Evolutionary conservation across 345 rosid genomes (phyloP), one percentile per base, ranked within the genome.

Genomic region (Salix brachista): DNA sequence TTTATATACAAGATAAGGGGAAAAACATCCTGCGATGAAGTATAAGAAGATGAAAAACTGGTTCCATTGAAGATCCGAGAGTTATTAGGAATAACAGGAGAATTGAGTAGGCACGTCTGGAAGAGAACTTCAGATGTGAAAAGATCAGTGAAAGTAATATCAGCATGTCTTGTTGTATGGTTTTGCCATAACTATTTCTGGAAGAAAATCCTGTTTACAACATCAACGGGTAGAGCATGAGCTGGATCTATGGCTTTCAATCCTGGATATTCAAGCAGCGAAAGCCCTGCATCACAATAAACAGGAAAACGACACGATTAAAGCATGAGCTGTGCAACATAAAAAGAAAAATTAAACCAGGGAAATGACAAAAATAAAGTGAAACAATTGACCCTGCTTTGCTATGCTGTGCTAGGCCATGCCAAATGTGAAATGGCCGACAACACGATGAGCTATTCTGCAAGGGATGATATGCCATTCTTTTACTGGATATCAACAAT

Each of bases 231-330:
- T 84, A 96, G 83, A 13, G 98, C 99, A 76, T 91, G 87, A 75
- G 98, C 97, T 56, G 99, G 97, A 84, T 94, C 97, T 70, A 90
- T 83, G 67, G 97, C 86, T 80, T 91, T 93, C 69, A 93, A 56
- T 81, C 97, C 99, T 18, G 92, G 89, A 85, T 88, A 92, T 81
- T 91, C 97, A 16, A 93, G 97, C 71, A 91, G 95, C 1, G 99
- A 92, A 76, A 96, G 97, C 72, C 99, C 97, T 91, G 89, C 80
- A 80, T 44, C 50, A 48, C 25, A 36, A 12, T 52, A 37, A 71
- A 50, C 69, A 13, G 69, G 12, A 36, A 30, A 36, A 23, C 36
- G 2, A 13, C 30, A 32, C 4, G 17, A 17, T 54, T 52, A 66
- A 23, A 37, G 42, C 21, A 39, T 23, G 72, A 8, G 16, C 25